These are phyloP conservation scores for Leptographium lundbergii DNA, from an alignment of 2,329 filamentous ascomycete species.

Conservation along the genomic window DNA sequence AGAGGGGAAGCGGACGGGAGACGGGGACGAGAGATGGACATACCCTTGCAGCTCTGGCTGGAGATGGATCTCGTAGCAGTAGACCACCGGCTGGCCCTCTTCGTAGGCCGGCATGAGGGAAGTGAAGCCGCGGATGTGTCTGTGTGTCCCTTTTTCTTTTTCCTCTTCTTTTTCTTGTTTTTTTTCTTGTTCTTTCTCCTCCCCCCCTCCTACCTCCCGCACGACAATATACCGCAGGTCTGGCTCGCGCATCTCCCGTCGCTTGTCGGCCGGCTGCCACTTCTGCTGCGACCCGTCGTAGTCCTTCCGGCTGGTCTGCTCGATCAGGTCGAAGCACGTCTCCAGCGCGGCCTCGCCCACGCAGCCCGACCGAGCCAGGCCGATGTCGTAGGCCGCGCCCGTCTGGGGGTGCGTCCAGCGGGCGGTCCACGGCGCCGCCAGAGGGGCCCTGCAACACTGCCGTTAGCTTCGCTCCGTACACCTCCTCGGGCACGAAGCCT, in stretches of 20 bases:
- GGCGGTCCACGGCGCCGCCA: slow-evolving; percentile 14
- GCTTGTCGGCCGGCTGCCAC: slow-evolving; percentile 52
- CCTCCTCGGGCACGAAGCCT: too few species aligned
- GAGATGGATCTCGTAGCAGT: slow-evolving; percentile 71
- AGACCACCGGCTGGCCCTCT: slow-evolving; percentile 52
- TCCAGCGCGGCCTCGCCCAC: slow-evolving; percentile 32
- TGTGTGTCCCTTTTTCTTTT: background rate
- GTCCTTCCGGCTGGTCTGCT: slow-evolving; percentile 48
- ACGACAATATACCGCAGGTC: slow-evolving; percentile 60
- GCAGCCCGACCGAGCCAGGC: slow-evolving; percentile 25
- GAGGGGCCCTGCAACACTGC: background rate
- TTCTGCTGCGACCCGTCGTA: slow-evolving; percentile 50
- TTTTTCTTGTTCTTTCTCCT: background rate
- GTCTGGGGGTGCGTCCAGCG: slow-evolving; percentile 40
- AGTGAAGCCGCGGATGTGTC: slow-evolving; percentile 39
- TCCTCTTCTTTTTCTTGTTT: background rate
- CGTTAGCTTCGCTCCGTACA: too few species aligned
- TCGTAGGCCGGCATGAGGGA: slow-evolving; percentile 65
- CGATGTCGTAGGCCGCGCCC: slow-evolving; percentile 26
- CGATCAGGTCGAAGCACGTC: slow-evolving; percentile 43
- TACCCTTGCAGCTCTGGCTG: slow-evolving; percentile 40
- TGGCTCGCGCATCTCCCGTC: slow-evolving; percentile 52
- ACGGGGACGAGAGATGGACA: slow-evolving; percentile 9
- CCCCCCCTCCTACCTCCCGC: background rate
- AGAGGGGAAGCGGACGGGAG: background rate